Base-by-base conservation (phyloP, 805 yeast genomes). In the Ogataea trehaloabstinens region DNA sequence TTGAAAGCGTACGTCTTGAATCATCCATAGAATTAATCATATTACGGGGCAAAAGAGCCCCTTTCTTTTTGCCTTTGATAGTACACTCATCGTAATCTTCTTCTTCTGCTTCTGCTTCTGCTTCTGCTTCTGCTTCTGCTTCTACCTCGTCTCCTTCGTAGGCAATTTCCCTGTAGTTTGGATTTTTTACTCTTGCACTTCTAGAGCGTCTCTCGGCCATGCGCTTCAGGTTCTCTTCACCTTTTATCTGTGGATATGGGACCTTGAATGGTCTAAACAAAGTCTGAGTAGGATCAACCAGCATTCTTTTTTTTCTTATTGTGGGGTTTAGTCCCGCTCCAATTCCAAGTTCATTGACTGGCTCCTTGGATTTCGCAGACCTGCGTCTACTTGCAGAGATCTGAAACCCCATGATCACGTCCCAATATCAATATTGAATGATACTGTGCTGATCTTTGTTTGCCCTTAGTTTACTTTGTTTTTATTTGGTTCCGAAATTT, bases 211-310 rank as follows among this genome's bases (percentile, higher is more conserved):
- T 8, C 12, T 12, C 25, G 11, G 25, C 8, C 11, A 8, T 22
- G 11, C 25, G 8, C n/a, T n/a, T n/a, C n/a, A n/a, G n/a, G n/a
- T n/a, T n/a, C 42, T n/a, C 37, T 29, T 37, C 45, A 34, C 13
- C 38, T 35, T 3, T 31, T 28, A 8, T 41, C 40, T 4, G 45
- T n/a, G 34, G 21, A 12, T 81, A 74, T 0, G 95, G 95, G 1
- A 83, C 73, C 42, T 68, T 75, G 62, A 85, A 85, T 0, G 95
- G 95, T 52, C 70, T 77, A 2, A 79, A 63, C n/a, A 85, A 64
- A 17, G 74, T 64, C 5, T 58, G 65, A 2, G 70, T 61, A 2
- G 86, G 73, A 36, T 78, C 80, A 3, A 71, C 68, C 16, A 74
- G 68, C 13, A 73, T 66, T 17, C 82, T 67, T 6, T 81, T 67